Base-by-base conservation (phyloP, 2,329 filamentous ascomycete genomes). In the Ophiostoma fasciatum region DNA sequence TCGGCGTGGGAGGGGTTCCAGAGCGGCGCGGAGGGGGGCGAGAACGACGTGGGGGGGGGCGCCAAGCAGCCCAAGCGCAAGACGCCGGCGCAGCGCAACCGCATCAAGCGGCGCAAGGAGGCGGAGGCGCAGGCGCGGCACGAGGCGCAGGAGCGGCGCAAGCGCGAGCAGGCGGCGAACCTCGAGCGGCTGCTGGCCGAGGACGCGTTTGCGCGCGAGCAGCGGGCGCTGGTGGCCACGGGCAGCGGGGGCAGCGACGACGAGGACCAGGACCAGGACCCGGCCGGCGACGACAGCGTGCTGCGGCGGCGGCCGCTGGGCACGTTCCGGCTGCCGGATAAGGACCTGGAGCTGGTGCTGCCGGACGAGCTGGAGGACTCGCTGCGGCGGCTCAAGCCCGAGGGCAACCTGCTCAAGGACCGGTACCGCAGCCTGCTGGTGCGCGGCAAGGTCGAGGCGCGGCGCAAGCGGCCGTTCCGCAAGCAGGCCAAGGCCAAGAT, bases 381-480 rank as follows among this genome's bases (percentile, higher is more conserved):
- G 33, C 60, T 94, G 50, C 59, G 90, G 51, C 58, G 85, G 51
- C 60, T 94, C 45, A 93, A 88, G 58, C 90, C 90, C 0, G 90
- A 98, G 57, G 90, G 90, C n/a, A 96, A 94, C 53, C 62, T 94
- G 27, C 65, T 98, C 47, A 84, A 84, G 47, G 90, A 98, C 51
- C 71, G 90, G 34, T 96, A 94, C 63, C 69, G 90, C 43, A 96
- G 74, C 55, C 66, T 96, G 59, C 64, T 96, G 43, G 70, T 96
- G 23, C 74, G 85, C 44, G 90, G 90, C 41, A 93, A 90, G 61
- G 61, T 98, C 42, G 90, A 98, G 64, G 71, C 73, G 33, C 71
- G 90, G 48, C 78, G 78, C 53, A 77, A 78, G 35, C 72, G 88
- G 39, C 71, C 78, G 7, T 88, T 90, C 61, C 71, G 70, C 50